A percentile compares a stretch with the other conserved stretches of the same genome.
phyloP scores from a whole-genome alignment of 495 filamentous ascomycete species.

The Hamigera avellanea region DNA sequence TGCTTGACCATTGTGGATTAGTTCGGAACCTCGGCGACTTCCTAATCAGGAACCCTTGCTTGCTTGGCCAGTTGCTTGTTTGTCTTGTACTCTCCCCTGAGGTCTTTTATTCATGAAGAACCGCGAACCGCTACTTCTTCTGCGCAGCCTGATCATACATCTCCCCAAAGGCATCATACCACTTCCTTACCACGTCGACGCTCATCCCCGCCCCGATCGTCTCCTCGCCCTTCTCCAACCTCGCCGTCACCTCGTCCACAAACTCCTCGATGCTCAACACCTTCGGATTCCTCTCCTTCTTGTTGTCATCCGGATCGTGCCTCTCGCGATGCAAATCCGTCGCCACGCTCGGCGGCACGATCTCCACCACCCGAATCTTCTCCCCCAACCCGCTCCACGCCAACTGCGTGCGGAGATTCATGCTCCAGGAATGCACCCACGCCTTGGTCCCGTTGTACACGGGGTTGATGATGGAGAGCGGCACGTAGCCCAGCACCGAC shows the following conservation, averaged over 20 bases:
- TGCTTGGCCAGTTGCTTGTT: too few relatives aligned
- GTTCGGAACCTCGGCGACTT: too few relatives aligned
- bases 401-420: conserved; percentile 34
- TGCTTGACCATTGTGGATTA: too few relatives aligned
- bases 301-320: conserved; percentile 38
- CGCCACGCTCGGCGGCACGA: conserved; percentile 35
- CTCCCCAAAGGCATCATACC: conserved; percentile 24
- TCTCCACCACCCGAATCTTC: conserved; percentile 31
- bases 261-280: conserved; percentile 33
- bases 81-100: too few relatives aligned
- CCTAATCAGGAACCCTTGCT: too few relatives aligned
- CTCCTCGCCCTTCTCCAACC: conserved; percentile 26
- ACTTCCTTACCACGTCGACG: conserved; percentile 19
- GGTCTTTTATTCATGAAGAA: too few relatives aligned
- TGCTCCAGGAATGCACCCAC: conserved; percentile 35
- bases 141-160: conserved; percentile 6
- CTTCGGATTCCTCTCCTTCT: conserved; percentile 32
- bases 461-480: conserved; percentile 31
- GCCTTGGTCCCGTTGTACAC: conserved; percentile 39
- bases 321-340: conserved; percentile 39
- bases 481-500: conserved; percentile 31
- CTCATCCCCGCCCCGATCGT: conserved; percentile 24
- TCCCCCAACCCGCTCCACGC: conserved; percentile 8
- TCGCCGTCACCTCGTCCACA: conserved; percentile 24
- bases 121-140: too few relatives aligned